phyloP scores from a whole-genome alignment of 768 basidiomycete genomes.

The Gyrodon lividus region DNA sequence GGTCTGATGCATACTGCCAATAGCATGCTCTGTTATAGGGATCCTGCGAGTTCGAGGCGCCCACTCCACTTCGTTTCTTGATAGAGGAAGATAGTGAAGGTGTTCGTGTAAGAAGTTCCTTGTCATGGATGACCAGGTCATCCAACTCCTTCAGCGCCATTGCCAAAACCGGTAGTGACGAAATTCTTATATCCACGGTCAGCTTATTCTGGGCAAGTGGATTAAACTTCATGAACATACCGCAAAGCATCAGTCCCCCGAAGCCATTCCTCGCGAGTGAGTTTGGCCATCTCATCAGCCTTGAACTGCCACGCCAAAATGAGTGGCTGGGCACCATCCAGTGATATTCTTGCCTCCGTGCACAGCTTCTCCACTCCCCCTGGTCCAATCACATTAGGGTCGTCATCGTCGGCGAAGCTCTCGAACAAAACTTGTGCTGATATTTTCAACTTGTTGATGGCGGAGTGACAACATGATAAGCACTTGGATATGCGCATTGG shows the following conservation, averaged over 20 bases:
- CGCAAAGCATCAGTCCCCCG: conserved; percentile 47
- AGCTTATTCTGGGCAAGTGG: background rate
- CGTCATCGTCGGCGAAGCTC: conserved; percentile 57
- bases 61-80: conserved; percentile 31
- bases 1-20: conserved; percentile 46
- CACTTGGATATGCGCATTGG: background rate
- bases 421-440: conserved; percentile 50
- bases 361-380: conserved; percentile 75
- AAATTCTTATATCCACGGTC: conserved; percentile 38
- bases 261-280: conserved; percentile 71
- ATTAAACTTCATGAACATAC: conserved; percentile 32
- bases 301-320: conserved; percentile 75
- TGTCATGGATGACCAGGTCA: conserved; percentile 52
- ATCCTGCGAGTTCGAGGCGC: conserved; percentile 26
- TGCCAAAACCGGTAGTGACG: conserved; percentile 48
- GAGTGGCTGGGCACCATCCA: conserved; percentile 73
- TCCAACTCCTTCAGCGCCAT: conserved; percentile 60
- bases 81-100: conserved; percentile 21
- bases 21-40: conserved; percentile 58
- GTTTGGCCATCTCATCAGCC: conserved; percentile 70
- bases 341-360: conserved; percentile 62
- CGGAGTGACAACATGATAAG: background rate
- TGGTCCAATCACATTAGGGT: conserved; percentile 54
- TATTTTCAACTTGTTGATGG: conserved; percentile 1
- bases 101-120: conserved; percentile 34